Evolutionary conservation across 176 grass and related monocot genomes (phyloP).

Genomic region (Pontederia crassipes): DNA sequence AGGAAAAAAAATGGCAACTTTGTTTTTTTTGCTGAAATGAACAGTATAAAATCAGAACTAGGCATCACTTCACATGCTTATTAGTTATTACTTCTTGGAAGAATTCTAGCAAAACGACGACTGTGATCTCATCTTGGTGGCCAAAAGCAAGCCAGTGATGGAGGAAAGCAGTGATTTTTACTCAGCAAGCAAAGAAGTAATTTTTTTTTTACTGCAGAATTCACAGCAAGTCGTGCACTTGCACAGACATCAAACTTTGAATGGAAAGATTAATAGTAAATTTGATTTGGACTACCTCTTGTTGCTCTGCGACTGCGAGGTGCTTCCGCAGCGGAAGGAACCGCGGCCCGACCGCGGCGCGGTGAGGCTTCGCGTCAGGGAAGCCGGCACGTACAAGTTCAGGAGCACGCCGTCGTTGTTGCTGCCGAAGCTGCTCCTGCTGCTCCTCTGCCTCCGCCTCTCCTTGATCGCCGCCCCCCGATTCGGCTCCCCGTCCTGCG

Average conservation of each 20-base stretch:
- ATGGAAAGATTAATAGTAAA: neutral
- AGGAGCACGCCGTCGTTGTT: constrained; percentile 17
- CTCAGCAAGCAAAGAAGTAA: too few species aligned
- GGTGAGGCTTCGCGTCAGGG: constrained; percentile 1
- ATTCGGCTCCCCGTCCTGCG: too few species aligned
- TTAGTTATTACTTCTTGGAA: too few species aligned
- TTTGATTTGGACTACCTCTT: constrained; percentile 14
- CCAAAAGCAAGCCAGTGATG: too few species aligned
- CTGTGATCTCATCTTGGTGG: too few species aligned
- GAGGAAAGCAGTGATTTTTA: too few species aligned
- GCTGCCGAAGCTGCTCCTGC: constrained; percentile 12
- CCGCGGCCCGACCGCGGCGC: neutral
- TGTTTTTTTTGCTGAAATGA: neutral
- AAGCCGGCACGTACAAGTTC: constrained; percentile 21
- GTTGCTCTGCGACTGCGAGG: constrained; percentile 2
- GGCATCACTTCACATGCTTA: too few species aligned
- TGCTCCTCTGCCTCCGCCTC: constrained; percentile 7
- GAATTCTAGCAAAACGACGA: too few species aligned
- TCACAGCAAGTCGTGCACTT: too few species aligned
- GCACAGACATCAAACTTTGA: neutral
- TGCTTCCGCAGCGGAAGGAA: neutral
- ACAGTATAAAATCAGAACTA: neutral
- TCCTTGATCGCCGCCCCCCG: neutral
- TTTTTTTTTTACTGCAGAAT: too few species aligned
- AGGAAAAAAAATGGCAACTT: neutral